Base-by-base conservation (phyloP, 495 filamentous ascomycete species). In the Apodospora peruviana region DNA sequence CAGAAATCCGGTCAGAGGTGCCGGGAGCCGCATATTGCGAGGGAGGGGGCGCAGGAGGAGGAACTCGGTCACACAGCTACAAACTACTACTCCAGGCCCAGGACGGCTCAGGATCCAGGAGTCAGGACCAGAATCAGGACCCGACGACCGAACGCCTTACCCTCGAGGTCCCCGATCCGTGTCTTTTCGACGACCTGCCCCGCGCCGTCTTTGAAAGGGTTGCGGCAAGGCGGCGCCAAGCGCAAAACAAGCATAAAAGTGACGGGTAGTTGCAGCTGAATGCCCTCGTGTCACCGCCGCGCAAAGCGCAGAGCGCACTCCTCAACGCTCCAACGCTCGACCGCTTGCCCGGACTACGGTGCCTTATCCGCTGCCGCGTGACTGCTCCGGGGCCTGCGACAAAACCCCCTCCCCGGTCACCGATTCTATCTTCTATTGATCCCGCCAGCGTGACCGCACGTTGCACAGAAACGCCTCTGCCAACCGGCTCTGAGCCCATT, bases 361-460 rank as follows among this genome's bases (percentile, higher is more conserved):
- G 66, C 70, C 57, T 63, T 67, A 71, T 67, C 70, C 70, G 69
- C 63, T 64, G 61, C 59, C 67, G 68, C 65, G 63, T 71, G 68
- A 72, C 70, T 58, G 60, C 38, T 45, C 39, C 29, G 27, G 36
- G 24, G 44, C 40, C 55, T 59, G 45, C 62, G 60, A 66, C 58
- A 57, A 54, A 45, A 55, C 57, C 49, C 49, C 56, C 58, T 48
- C 57, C 49, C 41, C 61, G 44, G 57, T 56, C 47, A 52, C 48
- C 69, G 51, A 58, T 61, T 45, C 53, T 55, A 64, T 51, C 48
- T 62, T 59, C 61, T 64, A 61, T 62, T 59, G 48, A 53, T 45
- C 60, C 57, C 60, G 56, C 57, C 63, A 61, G 62, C 60, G 64
- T 62, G 60, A 64, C 47, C 59, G 55, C 55, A 47, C 51, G 71